Percentiles rank a stretch among this genome's conserved stretches.
These are phyloP conservation scores for Obelidium mucronatum DNA, from an alignment of 192 early-diverging fungal species.

Conservation along the genomic window DNA sequence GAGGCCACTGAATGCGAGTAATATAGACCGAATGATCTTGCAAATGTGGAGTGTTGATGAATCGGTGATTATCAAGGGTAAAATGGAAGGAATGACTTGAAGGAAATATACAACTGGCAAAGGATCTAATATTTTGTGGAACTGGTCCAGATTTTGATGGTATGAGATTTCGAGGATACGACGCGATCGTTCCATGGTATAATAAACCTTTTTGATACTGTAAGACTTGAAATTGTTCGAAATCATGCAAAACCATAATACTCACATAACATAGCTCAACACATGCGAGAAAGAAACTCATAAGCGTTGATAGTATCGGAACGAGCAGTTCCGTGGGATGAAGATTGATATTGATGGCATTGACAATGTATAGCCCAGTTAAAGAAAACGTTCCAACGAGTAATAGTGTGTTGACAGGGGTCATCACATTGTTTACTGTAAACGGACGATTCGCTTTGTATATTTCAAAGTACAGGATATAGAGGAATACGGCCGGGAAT, in stretches of 20 bases:
- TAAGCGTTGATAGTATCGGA: not conserved
- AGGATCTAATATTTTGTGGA: not conserved
- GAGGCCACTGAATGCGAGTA: too few species aligned
- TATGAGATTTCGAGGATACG: too few species aligned
- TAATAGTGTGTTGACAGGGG: not conserved
- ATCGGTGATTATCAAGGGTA: too few species aligned
- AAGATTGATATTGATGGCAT: not conserved
- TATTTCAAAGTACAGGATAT: too few species aligned
- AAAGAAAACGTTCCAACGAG: not conserved
- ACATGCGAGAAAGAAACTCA: not conserved
- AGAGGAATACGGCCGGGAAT: too few species aligned
- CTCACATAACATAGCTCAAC: not conserved
- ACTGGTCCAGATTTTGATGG: too few species aligned
- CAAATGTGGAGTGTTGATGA: too few species aligned
- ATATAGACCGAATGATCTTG: too few species aligned
- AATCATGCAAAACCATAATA: not conserved
- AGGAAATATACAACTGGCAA: not conserved
- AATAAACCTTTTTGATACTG: not conserved
- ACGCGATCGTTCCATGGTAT: not conserved
- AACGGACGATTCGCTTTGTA: too few species aligned
- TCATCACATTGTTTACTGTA: too few species aligned
- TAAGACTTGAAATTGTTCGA: not conserved
- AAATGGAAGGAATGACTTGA: not conserved
- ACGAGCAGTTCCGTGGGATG: not conserved
- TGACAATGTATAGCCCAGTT: not conserved